phyloP scores from a whole-genome alignment of 345 rosid genomes.

The Salix brachista region DNA sequence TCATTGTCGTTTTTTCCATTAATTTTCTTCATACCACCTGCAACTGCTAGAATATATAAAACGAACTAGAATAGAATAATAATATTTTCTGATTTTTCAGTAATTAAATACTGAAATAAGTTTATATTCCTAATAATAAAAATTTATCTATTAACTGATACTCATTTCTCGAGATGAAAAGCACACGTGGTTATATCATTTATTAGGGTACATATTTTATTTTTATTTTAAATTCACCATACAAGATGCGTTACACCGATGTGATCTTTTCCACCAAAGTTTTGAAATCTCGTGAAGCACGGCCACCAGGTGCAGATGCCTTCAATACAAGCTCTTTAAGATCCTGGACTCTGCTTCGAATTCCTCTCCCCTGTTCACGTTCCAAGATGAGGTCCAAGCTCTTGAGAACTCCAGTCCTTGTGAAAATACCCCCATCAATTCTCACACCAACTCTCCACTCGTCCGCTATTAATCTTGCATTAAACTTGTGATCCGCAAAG shows the following conservation, averaged over 20 bases:
- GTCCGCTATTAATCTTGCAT: not conserved
- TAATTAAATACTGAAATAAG: too few relatives aligned
- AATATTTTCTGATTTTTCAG: too few relatives aligned
- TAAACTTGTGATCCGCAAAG: conserved; percentile 1
- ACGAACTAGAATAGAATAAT: too few relatives aligned
- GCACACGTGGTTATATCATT: too few relatives aligned
- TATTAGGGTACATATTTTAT: too few relatives aligned
- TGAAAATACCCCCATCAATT: conserved; percentile 15
- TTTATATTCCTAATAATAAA: too few relatives aligned
- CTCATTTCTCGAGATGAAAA: too few relatives aligned
- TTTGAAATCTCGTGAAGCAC: conserved; percentile 3
- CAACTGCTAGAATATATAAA: too few relatives aligned
- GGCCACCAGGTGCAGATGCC: not conserved
- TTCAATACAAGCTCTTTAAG: conserved; percentile 5
- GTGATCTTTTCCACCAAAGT: not conserved
- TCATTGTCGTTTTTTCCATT: too few relatives aligned
- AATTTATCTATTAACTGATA: too few relatives aligned
- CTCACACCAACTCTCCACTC: conserved; percentile 15
- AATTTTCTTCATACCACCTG: too few relatives aligned
- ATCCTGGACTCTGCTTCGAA: not conserved
- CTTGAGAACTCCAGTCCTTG: conserved; percentile 2
- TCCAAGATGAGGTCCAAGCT: not conserved
- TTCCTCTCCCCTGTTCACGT: not conserved
- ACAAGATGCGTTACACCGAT: not conserved
- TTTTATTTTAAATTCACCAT: too few relatives aligned